These are phyloP conservation scores for Zea mays DNA, from an alignment of 176 grass and related monocot genomes.

Conservation along the genomic window Zm-B73-REFERENCE-NAM-5.0 NC_050100.1:194335501-194336000, in stretches of 20 bases:
- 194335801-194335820: conserved; percentile 58
- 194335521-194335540: not conserved
- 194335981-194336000: conserved; percentile 65
- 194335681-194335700: conserved; percentile 72
- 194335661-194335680: conserved; percentile 21
- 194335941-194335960: conserved; percentile 98
- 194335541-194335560: not conserved
- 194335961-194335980: conserved; percentile 77
- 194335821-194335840: conserved; percentile 75
- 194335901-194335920: conserved; percentile 78
- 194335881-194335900: conserved; percentile 95
- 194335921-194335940: conserved; percentile 22
- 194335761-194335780: conserved; percentile 58
- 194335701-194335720: conserved; percentile 66
- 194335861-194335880: conserved; percentile 56
- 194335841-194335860: conserved; percentile 71
- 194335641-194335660: not conserved
- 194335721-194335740: conserved; percentile 64
- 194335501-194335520: not conserved
- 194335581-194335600: conserved; percentile 14
- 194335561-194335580: not conserved
- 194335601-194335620: not conserved
- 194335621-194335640: not conserved
- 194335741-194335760: conserved; percentile 65
- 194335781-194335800: conserved; percentile 44